Percentiles rank a stretch among this genome's conserved stretches.
phyloP scores from a whole-genome alignment of 148 eudicot genomes.

The Diospyros lotus region DNA sequence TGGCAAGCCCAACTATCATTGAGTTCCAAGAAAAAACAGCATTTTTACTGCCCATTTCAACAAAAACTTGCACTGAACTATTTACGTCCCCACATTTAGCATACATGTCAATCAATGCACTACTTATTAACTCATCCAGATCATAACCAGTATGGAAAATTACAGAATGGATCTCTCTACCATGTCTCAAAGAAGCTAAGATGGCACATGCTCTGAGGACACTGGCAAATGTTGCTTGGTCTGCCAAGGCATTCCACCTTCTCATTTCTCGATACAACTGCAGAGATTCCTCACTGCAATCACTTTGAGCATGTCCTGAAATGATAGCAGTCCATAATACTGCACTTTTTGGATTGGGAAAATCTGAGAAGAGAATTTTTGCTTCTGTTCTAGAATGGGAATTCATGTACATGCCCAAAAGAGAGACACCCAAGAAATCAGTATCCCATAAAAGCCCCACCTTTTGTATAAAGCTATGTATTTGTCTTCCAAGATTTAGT shows the following conservation, averaged over 20 bases:
- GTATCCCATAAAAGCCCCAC: conserved; percentile 42
- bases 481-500: conserved; percentile 59
- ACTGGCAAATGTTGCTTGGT: conserved; percentile 89
- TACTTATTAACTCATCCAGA: conserved; percentile 63
- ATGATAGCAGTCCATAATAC: conserved; percentile 82
- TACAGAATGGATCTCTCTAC: conserved; percentile 64
- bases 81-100: conserved; percentile 82
- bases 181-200: conserved; percentile 60
- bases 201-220: conserved; percentile 71
- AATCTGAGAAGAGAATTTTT: conserved; percentile 50
- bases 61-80: conserved; percentile 62
- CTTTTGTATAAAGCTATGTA: conserved; percentile 61
- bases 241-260: conserved; percentile 52
- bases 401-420: conserved; percentile 69
- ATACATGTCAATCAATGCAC: conserved; percentile 93
- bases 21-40: conserved; percentile 90
- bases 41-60: conserved; percentile 50
- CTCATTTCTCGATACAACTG: conserved; percentile 63
- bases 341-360: conserved; percentile 59
- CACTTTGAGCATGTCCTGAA: conserved; percentile 73
- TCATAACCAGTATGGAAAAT: conserved; percentile 56
- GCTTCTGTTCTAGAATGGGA: conserved; percentile 44
- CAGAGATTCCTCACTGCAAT: conserved; percentile 55
- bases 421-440: conserved; percentile 70
- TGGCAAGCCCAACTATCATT: conserved; percentile 72